Base-by-base conservation (phyloP, 2,329 filamentous ascomycete species). In the Cytospora mali region DNA sequence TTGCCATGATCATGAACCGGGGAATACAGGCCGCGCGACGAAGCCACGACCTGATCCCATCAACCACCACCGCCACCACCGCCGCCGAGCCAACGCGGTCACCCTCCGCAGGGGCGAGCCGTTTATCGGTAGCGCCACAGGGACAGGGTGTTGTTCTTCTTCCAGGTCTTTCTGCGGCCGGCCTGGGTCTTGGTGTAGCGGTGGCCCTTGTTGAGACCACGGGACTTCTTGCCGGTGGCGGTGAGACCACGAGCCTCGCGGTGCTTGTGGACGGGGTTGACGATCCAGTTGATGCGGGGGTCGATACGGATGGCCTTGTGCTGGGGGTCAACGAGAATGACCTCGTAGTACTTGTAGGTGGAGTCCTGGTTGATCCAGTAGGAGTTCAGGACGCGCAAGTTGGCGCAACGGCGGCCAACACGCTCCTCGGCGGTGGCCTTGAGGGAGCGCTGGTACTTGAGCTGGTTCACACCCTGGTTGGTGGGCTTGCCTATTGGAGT, bases 331-430 rank as follows among this genome's bases (percentile, higher is more conserved):
- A 99, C 94, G 77, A 97, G 92, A 86, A 99, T 98, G 82, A 98
- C 89, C 85, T 99, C 95, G 87, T 88, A 99, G 91, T 99, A 99
- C 88, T 99, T 99, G 92, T 98, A 99, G 83, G 95, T 99, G 67
- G 93, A 97, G 87, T 99, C 95, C 88, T 98, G 93, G 91, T 99
- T 99, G 87, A 99, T 92, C 96, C 96, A 99, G 93, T 99, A 99
- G 69, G 94, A 98, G 91, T 99, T 99, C 77, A 99, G 91, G 78
- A 99, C 95, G 79, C 95, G 93, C 81, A 99, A 84, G 86, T 99
- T 99, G 84, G 93, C 93, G 86, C 93, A 97, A 80, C 94, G 93
- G 82, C 93, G 93, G 77, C 96, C 95, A 79, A 99, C 94, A 91
- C 95, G 95, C 90, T 99, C 95, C 88, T 99, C 96, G 75, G 96